Evolutionary conservation across 495 filamentous ascomycete species (phyloP).

Genomic region (Hyaloscypha finlandica): DNA sequence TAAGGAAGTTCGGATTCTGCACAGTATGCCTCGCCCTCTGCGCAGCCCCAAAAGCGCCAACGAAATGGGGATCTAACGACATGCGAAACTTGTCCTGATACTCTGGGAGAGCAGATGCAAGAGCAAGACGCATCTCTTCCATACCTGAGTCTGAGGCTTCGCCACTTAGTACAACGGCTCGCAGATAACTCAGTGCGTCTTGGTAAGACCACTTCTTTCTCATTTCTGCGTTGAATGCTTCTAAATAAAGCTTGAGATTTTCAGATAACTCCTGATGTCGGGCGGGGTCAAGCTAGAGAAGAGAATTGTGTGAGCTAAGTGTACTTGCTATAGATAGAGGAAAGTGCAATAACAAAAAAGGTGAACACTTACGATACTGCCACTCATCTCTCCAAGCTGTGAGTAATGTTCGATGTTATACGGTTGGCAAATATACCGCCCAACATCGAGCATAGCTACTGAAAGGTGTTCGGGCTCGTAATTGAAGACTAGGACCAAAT

Average conservation of each 20-base stretch:
- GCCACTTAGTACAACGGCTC: slow-evolving; percentile 6
- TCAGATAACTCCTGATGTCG: background rate
- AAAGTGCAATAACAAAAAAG: background rate
- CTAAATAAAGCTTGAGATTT: background rate
- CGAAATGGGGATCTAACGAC: slow-evolving; percentile 4
- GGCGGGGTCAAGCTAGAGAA: background rate
- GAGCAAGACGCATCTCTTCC: slow-evolving; percentile 6
- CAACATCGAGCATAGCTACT: background rate
- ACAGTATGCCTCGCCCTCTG: background rate
- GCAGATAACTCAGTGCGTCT: background rate
- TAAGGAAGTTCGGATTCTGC: background rate
- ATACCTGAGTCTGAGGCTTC: slow-evolving; percentile 7
- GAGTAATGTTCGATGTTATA: slow-evolving; percentile 2
- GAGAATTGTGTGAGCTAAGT: background rate
- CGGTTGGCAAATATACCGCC: background rate
- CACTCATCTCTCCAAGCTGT: background rate
- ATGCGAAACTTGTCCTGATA: slow-evolving; percentile 10
- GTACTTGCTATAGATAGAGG: slow-evolving; percentile 1
- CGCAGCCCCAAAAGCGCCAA: slow-evolving; percentile 7
- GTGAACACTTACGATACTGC: slow-evolving; percentile 3
- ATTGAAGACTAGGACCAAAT: slow-evolving; percentile 5
- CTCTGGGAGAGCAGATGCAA: slow-evolving; percentile 1
- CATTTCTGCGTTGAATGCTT: background rate
- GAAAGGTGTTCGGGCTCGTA: slow-evolving; percentile 6
- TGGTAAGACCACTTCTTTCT: background rate